Percentiles rank a stretch among this genome's conserved stretches.
Evolutionary conservation across 352 stramenopile species (phyloP).

Genomic region (Phytophthora ramorum): DNA sequence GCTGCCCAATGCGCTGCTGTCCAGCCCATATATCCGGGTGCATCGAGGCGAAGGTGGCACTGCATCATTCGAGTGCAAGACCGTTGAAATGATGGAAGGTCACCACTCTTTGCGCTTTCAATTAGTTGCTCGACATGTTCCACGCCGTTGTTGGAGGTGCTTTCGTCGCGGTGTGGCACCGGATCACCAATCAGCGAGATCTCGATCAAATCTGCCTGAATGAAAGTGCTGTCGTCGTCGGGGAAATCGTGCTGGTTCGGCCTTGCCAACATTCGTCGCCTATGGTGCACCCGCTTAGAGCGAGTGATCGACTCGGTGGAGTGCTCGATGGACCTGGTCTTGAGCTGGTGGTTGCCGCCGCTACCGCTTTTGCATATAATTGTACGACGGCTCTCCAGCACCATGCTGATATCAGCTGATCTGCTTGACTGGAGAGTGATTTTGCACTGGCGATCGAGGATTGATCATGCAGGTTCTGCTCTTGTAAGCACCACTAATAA

Average conservation of each 20-base stretch:
- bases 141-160: slow-evolving; percentile 25
- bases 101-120: slow-evolving; percentile 67
- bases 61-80: slow-evolving; percentile 46
- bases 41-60: slow-evolving; percentile 56
- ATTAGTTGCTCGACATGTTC: slow-evolving; percentile 70
- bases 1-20: slow-evolving; percentile 80
- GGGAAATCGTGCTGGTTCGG: slow-evolving; percentile 28
- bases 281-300: slow-evolving; percentile 31
- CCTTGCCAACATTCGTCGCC: slow-evolving; percentile 10
- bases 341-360: slow-evolving; percentile 1
- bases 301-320: slow-evolving; percentile 19
- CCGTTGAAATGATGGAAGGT: slow-evolving; percentile 56
- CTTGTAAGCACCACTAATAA: slow-evolving; percentile 19
- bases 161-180: slow-evolving; percentile 4
- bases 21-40: slow-evolving; percentile 76
- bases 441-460: slow-evolving; percentile 8
- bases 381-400: slow-evolving; percentile 33
- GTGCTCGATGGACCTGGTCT: slow-evolving; percentile 10
- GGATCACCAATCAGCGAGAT: slow-evolving; percentile 53
- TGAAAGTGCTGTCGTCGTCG: slow-evolving; percentile 25
- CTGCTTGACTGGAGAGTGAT: slow-evolving; percentile 2
- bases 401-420: slow-evolving; percentile 16
- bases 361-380: slow-evolving; percentile 40
- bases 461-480: background rate
- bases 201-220: slow-evolving; percentile 56